These are phyloP conservation scores for Ilex aquifolium DNA, from an alignment of 257 asterid genomes.

Conservation along the genomic window DNA sequence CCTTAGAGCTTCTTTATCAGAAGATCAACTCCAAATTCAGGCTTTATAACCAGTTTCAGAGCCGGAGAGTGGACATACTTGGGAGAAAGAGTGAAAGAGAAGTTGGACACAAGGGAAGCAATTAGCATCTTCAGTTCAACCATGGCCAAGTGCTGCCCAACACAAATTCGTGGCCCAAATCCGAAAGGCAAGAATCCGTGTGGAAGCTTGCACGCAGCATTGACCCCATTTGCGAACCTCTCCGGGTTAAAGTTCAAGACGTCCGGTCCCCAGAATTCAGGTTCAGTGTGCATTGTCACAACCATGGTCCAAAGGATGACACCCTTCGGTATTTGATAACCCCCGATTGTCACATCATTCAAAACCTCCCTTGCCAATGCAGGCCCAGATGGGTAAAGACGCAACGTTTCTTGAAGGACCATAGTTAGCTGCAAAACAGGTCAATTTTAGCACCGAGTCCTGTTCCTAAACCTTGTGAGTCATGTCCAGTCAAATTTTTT, in stretches of 20 bases:
- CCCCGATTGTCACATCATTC: conserved; percentile 33
- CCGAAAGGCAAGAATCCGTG: conserved; percentile 20
- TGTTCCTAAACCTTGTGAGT: too few relatives aligned
- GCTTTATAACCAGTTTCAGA: too few relatives aligned
- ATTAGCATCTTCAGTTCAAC: background rate
- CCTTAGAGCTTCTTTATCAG: too few relatives aligned
- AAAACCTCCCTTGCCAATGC: conserved; percentile 37
- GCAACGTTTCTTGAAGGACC: conserved; percentile 50
- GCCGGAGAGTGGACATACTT: background rate
- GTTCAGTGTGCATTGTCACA: conserved; percentile 32
- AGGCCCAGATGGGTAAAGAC: conserved; percentile 36
- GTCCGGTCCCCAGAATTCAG: conserved; percentile 40
- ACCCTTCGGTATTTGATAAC: conserved; percentile 32
- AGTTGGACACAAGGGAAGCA: background rate
- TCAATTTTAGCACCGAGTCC: too few relatives aligned
- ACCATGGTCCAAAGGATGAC: conserved; percentile 37
- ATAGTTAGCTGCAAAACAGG: conserved; percentile 24
- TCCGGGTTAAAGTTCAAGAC: conserved; percentile 35
- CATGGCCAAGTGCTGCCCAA: background rate
- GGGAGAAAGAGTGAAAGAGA: background rate
- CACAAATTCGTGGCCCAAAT: background rate
- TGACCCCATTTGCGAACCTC: conserved; percentile 41
- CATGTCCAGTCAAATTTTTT: too few relatives aligned
- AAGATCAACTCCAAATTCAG: too few relatives aligned
- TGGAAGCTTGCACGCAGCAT: conserved; percentile 43